phyloP scores from a whole-genome alignment of 441 rosid genomes.

The Brassica balearica region DNA sequence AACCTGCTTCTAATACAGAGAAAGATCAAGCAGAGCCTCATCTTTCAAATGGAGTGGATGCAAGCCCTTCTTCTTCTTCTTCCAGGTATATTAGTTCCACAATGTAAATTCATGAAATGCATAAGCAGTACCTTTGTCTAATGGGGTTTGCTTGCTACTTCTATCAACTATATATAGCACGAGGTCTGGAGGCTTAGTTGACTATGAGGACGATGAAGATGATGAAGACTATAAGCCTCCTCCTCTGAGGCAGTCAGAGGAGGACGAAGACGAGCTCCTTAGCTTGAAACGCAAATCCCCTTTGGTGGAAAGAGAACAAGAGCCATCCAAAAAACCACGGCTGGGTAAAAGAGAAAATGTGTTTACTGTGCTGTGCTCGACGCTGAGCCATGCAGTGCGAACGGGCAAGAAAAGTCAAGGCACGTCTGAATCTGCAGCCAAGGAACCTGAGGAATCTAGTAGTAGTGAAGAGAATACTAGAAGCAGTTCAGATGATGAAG shows the following conservation, averaged over 20 bases:
- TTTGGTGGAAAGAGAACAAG: conserved; percentile 70
- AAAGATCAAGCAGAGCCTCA: conserved; percentile 55
- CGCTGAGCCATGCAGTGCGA: conserved; percentile 86
- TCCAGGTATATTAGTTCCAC: conserved; percentile 53
- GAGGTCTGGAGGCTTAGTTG: conserved; percentile 88
- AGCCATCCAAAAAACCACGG: conserved; percentile 68
- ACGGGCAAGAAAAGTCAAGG: conserved; percentile 64
- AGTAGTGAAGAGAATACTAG: conserved; percentile 48
- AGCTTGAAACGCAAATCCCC: conserved; percentile 74
- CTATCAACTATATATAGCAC: conserved; percentile 49
- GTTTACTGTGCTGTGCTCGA: conserved; percentile 84
- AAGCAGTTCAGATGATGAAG: conserved; percentile 58
- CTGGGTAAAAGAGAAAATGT: conserved; percentile 65
- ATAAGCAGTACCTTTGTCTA: conserved; percentile 8
- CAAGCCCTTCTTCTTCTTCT: conserved; percentile 57
- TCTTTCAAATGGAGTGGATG: conserved; percentile 77
- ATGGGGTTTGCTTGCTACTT: conserved; percentile 21
- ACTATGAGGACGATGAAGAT: conserved; percentile 95
- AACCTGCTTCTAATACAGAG: conserved; percentile 61
- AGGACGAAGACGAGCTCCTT: conserved; percentile 80
- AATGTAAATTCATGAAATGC: conserved; percentile 19
- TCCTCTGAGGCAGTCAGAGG: conserved; percentile 77
- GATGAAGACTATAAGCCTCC: conserved; percentile 94
- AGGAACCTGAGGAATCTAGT: conserved; percentile 47
- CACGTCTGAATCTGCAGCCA: conserved; percentile 39